These are phyloP conservation scores for Gossypium longicalyx DNA, from an alignment of 345 rosid genomes.

Conservation along the genomic window DNA sequence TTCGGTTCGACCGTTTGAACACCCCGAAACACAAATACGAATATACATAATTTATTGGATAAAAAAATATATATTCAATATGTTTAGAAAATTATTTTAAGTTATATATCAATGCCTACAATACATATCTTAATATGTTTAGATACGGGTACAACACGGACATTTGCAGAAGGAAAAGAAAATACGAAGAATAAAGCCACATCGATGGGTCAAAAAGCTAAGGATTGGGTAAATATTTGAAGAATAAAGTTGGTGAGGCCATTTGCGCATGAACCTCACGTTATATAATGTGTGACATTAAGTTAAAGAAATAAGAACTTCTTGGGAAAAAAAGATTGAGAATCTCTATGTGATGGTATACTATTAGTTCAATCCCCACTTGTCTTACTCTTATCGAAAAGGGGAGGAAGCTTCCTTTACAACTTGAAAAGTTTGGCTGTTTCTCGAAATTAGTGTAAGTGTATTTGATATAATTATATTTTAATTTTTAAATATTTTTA, in stretches of 20 bases:
- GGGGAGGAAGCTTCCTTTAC: not conserved
- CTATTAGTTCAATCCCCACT: conserved; percentile 4
- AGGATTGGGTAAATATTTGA: not conserved
- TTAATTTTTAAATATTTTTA: no score
- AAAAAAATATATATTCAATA: no score
- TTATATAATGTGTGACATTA: not conserved
- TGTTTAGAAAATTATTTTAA: no score
- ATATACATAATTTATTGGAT: no score
- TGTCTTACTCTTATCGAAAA: not conserved
- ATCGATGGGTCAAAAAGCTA: not conserved
- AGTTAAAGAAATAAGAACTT: not conserved
- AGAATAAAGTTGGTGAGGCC: conserved; percentile 5
- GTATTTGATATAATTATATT: no score
- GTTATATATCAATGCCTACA: no score
- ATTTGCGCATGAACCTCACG: not conserved
- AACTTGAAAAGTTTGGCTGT: not conserved
- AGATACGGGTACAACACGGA: not conserved
- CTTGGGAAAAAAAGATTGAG: not conserved
- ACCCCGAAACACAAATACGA: no score
- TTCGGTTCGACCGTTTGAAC: no score
- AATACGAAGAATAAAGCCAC: not conserved
- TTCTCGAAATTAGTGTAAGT: not conserved
- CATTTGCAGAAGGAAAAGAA: not conserved
- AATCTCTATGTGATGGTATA: conserved; percentile 1
- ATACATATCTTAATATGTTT: no score